phyloP scores from a whole-genome alignment of 495 filamentous ascomycete species.

The Thermochaetoides thermophila region DNA sequence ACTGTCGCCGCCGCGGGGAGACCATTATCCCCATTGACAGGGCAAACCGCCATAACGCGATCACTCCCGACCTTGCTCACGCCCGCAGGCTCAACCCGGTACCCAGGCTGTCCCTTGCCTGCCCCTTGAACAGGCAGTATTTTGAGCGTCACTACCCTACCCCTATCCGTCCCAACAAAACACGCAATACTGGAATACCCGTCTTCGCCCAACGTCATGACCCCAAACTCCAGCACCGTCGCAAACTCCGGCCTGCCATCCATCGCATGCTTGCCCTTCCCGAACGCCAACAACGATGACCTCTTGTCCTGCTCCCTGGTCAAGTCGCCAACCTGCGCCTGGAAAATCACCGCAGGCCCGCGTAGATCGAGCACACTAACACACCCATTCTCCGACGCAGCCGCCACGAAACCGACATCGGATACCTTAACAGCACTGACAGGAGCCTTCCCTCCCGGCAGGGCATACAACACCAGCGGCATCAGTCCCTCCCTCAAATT shows the following conservation, averaged over 20 bases:
- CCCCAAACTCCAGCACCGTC: slow-evolving; percentile 72
- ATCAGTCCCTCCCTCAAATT: slow-evolving; percentile 66
- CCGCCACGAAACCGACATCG: slow-evolving; percentile 80
- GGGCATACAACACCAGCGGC: slow-evolving; percentile 54
- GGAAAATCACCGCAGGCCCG: slow-evolving; percentile 78
- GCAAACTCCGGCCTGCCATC: slow-evolving; percentile 47
- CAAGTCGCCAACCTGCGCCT: slow-evolving; percentile 36
- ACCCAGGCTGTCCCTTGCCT: slow-evolving; percentile 61
- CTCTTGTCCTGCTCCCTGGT: slow-evolving; percentile 57
- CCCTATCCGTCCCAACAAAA: slow-evolving; percentile 78
- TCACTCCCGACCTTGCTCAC: slow-evolving; percentile 52
- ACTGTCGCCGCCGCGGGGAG: slow-evolving; percentile 61
- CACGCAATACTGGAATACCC: slow-evolving; percentile 87
- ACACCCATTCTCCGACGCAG: slow-evolving; percentile 66
- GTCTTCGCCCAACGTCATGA: slow-evolving; percentile 84
- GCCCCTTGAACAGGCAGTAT: slow-evolving; percentile 57
- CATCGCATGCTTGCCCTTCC: slow-evolving; percentile 22
- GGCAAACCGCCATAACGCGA: slow-evolving; percentile 56
- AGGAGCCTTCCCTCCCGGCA: slow-evolving; percentile 11
- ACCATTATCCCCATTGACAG: slow-evolving; percentile 66
- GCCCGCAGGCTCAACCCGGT: no score
- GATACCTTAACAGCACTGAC: slow-evolving; percentile 69
- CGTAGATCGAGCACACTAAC: slow-evolving; percentile 72
- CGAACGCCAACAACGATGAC: slow-evolving; percentile 42
- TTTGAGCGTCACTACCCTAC: slow-evolving; percentile 77